phyloP scores from a whole-genome alignment of 371 early-diverging fungal species.

The Smittium culicis region DNA sequence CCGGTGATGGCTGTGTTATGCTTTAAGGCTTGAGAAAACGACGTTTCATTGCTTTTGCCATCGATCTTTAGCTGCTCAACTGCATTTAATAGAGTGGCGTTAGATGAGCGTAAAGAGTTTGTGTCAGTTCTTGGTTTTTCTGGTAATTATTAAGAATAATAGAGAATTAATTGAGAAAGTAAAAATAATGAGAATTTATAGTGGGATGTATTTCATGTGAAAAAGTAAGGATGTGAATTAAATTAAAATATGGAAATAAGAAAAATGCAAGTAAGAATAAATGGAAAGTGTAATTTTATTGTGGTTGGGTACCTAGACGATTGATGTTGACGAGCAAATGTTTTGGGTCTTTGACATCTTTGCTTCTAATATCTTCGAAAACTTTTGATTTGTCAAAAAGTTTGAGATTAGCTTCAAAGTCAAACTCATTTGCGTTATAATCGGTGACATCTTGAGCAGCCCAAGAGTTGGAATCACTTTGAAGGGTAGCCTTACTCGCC shows the following conservation, averaged over 20 bases:
- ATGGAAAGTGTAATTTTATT: no score
- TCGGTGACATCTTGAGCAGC: slow-evolving; percentile 7
- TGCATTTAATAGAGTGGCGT: no score
- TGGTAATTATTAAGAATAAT: no score
- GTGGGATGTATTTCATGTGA: no score
- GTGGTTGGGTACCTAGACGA: neutral
- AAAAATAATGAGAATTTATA: no score
- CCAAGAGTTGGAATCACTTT: slow-evolving; percentile 1
- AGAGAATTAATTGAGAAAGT: no score
- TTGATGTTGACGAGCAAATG: slow-evolving; percentile 9
- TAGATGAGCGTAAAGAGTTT: no score
- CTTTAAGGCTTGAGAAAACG: no score
- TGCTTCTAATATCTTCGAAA: slow-evolving; percentile 9
- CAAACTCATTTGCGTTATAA: slow-evolving; percentile 9
- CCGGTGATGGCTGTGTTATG: no score
- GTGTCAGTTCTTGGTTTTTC: no score
- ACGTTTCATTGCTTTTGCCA: no score
- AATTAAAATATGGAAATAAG: neutral
- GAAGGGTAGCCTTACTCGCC: neutral
- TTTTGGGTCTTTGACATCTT: slow-evolving; percentile 10
- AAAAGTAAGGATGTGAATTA: neutral
- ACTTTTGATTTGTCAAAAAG: slow-evolving; percentile 10
- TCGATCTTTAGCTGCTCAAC: no score
- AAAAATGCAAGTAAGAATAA: neutral
- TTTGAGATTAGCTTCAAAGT: slow-evolving; percentile 9